Conservation (phyloP, 192 early-diverging fungal genomes). For the Gamsiella multidivaricata region DNA sequence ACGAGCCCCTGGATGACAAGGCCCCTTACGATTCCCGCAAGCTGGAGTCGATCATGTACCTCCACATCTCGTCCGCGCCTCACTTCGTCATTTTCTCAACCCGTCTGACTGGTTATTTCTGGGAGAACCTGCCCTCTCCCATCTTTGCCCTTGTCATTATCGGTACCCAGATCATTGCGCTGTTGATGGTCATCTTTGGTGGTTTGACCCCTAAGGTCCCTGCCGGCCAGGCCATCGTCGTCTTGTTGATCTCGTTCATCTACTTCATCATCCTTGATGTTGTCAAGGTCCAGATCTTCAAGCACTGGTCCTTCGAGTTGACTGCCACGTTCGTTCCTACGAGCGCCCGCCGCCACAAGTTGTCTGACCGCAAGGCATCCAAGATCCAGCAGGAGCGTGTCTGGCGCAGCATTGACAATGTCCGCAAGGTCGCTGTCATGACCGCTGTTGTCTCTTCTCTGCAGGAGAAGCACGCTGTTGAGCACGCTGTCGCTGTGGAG, state of each 20-base stretch:
- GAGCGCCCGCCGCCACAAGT: constrained; percentile 63
- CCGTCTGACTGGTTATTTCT: constrained; percentile 82
- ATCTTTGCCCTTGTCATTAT: constrained; percentile 78
- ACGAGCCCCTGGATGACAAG: constrained; percentile 56
- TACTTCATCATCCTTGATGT: constrained; percentile 83
- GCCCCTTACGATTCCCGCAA: constrained; percentile 34
- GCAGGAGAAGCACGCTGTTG: constrained; percentile 17
- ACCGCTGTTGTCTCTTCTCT: constrained; percentile 45
- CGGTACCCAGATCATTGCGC: constrained; percentile 88
- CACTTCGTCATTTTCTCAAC: constrained; percentile 94
- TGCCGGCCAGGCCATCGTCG: constrained; percentile 74
- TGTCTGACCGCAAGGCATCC: constrained; percentile 62
- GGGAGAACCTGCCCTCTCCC: constrained; percentile 78
- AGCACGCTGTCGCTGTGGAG: not conserved
- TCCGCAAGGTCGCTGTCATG: constrained; percentile 50
- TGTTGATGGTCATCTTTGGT: constrained; percentile 77
- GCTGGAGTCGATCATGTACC: constrained; percentile 89
- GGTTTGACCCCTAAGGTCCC: constrained; percentile 62
- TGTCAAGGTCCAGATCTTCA: constrained; percentile 85
- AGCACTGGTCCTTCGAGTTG: constrained; percentile 85
- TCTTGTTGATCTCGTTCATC: constrained; percentile 75
- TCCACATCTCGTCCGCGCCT: constrained; percentile 83
- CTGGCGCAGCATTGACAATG: constrained; percentile 36
- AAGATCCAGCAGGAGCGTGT: constrained; percentile 62
- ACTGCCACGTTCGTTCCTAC: constrained; percentile 85